Evolutionary conservation across 257 asterid species (phyloP).

Genomic region (Mentha longifolia): DNA sequence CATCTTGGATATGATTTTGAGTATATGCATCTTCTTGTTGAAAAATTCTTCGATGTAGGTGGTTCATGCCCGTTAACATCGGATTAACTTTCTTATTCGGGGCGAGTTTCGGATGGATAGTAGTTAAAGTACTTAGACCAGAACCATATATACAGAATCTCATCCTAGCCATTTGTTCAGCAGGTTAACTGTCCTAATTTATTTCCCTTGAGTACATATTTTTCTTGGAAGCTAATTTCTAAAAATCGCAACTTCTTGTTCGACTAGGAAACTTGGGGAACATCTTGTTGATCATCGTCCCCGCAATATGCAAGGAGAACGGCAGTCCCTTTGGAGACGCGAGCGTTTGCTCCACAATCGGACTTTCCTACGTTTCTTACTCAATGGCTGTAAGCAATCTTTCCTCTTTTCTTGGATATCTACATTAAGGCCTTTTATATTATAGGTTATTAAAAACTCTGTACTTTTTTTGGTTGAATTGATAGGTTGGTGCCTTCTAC

Average conservation of each 20-base stretch:
- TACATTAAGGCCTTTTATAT: no score
- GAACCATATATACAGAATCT: constrained; percentile 70
- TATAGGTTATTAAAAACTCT: no score
- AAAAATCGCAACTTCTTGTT: neutral
- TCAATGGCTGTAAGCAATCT: constrained; percentile 74
- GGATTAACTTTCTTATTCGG: constrained; percentile 84
- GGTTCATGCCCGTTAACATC: constrained; percentile 94
- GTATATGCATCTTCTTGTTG: neutral
- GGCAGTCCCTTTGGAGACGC: constrained; percentile 87
- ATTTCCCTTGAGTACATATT: neutral
- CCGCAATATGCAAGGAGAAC: constrained; percentile 80
- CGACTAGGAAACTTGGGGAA: constrained; percentile 81
- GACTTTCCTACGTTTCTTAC: constrained; percentile 83
- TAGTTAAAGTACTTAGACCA: constrained; percentile 68
- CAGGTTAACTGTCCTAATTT: constrained; percentile 51
- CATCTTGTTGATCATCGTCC: constrained; percentile 73
- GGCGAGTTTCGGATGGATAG: constrained; percentile 80
- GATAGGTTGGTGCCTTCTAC: constrained; percentile 73
- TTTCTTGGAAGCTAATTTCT: neutral
- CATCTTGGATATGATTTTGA: neutral
- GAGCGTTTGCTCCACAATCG: constrained; percentile 52
- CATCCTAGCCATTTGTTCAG: constrained; percentile 68
- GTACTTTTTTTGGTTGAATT: neutral
- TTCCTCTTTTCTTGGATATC: no score
- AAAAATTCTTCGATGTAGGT: constrained; percentile 48